These are phyloP conservation scores for Fusarium sp. DNA, from an alignment of 2,329 filamentous ascomycete genomes.

Conservation along the genomic window DNA sequence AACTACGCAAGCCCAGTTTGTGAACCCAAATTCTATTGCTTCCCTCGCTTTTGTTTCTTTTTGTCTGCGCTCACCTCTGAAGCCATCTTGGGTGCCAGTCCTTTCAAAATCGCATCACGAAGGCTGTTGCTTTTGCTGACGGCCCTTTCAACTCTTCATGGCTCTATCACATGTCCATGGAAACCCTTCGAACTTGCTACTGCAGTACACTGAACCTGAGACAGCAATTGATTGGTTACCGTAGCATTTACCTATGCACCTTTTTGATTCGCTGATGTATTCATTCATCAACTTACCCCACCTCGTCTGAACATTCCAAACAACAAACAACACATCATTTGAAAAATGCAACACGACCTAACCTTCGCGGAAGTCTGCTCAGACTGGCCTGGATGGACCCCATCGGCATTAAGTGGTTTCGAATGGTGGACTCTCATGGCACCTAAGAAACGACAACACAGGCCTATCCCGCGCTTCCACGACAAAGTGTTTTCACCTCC, in stretches of 20 bases:
- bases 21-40: no score
- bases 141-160: no score
- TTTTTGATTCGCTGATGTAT: not conserved
- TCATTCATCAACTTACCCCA: not conserved
- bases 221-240: not conserved
- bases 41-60: no score
- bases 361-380: not conserved
- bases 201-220: no score
- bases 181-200: no score
- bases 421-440: not conserved
- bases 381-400: not conserved
- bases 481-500: not conserved
- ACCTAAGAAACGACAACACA: not conserved
- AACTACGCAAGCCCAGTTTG: no score
- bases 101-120: no score
- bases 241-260: not conserved
- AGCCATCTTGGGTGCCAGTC: no score
- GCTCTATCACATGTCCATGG: no score
- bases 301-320: not conserved
- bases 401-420: not conserved
- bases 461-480: not conserved
- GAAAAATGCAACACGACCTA: not conserved
- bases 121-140: no score
- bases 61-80: no score
- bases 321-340: not conserved